These are phyloP conservation scores for Schizophyllum amplum DNA, from an alignment of 1,284 basidiomycete species.

Conservation along the genomic window DNA sequence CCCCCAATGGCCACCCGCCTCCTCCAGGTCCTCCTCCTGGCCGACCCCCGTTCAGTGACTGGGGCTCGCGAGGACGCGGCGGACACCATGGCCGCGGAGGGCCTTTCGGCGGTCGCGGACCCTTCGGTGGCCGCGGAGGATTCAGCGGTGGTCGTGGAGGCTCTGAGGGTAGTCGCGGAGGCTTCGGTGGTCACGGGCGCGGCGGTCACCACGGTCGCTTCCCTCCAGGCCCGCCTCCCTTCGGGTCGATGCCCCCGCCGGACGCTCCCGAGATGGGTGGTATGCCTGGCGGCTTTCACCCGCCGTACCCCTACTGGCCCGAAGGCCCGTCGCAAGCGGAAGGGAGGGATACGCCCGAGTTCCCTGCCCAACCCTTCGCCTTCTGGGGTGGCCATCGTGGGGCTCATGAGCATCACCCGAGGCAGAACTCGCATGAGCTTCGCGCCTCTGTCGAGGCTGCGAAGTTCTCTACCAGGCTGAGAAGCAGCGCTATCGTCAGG, in stretches of 20 bases:
- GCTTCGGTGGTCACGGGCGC: background rate
- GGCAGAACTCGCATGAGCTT: slow-evolving; percentile 30
- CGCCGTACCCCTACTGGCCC: background rate
- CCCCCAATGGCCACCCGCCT: slow-evolving; percentile 9
- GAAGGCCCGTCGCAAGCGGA: background rate
- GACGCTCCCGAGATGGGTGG: too few species aligned
- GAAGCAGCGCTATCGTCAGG: slow-evolving; percentile 58
- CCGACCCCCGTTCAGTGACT: slow-evolving; percentile 4
- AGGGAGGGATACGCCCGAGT: background rate
- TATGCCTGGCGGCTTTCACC: background rate
- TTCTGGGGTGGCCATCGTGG: background rate
- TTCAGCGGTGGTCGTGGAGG: too few species aligned
- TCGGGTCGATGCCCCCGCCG: background rate
- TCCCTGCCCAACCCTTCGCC: background rate
- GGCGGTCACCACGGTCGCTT: slow-evolving; percentile 5
- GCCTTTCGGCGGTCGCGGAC: background rate
- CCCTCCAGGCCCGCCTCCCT: slow-evolving; percentile 14
- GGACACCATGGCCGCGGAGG: background rate
- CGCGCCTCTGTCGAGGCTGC: slow-evolving; percentile 59
- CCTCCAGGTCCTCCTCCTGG: background rate
- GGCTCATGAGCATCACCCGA: slow-evolving; percentile 10
- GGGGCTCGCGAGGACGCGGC: slow-evolving; percentile 3
- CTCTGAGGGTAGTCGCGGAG: slow-evolving; percentile 4
- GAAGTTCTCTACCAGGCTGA: slow-evolving; percentile 57
- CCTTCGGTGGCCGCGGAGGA: background rate